These are phyloP conservation scores for Neurospora sp. DNA, from an alignment of 495 filamentous ascomycete species.

Conservation along the genomic window DNA sequence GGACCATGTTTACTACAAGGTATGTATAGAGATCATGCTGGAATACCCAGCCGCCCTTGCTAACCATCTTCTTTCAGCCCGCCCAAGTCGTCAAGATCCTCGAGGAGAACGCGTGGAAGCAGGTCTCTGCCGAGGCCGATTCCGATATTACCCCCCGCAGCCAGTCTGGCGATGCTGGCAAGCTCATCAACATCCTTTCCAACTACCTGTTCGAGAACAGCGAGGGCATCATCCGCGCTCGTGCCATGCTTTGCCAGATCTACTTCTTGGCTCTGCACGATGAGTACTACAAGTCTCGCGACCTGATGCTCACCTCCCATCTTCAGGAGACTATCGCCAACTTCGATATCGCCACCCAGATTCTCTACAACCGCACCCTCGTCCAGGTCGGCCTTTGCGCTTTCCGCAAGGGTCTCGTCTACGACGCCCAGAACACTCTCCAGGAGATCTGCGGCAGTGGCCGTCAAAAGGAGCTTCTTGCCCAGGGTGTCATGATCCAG, in stretches of 20 bases:
- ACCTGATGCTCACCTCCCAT: slow-evolving; percentile 99
- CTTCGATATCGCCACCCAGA: slow-evolving; percentile 94
- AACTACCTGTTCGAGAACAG: slow-evolving; percentile 90
- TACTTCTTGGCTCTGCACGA: slow-evolving; percentile 97
- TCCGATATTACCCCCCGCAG: slow-evolving; percentile 70
- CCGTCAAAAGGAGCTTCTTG: slow-evolving; percentile 92
- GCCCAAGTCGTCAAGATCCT: slow-evolving; percentile 84
- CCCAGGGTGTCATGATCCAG: slow-evolving; percentile 96
- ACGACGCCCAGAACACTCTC: slow-evolving; percentile 91
- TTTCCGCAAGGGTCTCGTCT: slow-evolving; percentile 92
- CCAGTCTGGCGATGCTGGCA: slow-evolving; percentile 50
- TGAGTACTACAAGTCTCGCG: slow-evolving; percentile 91
- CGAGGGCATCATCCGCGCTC: slow-evolving; percentile 88
- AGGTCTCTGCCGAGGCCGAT: slow-evolving; percentile 58
- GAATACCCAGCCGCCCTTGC: not conserved
- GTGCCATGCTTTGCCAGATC: slow-evolving; percentile 96
- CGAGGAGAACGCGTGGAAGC: slow-evolving; percentile 86
- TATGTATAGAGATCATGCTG: slow-evolving; percentile 21
- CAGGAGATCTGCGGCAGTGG: slow-evolving; percentile 97
- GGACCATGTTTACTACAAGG: slow-evolving; percentile 98
- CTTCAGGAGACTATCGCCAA: slow-evolving; percentile 89
- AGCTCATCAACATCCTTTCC: slow-evolving; percentile 79
- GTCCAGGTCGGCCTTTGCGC: slow-evolving; percentile 98
- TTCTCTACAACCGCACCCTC: slow-evolving; percentile 95
- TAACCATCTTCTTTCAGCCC: slow-evolving; percentile 43